These are phyloP conservation scores for Aspergillus melleus DNA, from an alignment of 2,329 filamentous ascomycete species.

Conservation along the genomic window DNA sequence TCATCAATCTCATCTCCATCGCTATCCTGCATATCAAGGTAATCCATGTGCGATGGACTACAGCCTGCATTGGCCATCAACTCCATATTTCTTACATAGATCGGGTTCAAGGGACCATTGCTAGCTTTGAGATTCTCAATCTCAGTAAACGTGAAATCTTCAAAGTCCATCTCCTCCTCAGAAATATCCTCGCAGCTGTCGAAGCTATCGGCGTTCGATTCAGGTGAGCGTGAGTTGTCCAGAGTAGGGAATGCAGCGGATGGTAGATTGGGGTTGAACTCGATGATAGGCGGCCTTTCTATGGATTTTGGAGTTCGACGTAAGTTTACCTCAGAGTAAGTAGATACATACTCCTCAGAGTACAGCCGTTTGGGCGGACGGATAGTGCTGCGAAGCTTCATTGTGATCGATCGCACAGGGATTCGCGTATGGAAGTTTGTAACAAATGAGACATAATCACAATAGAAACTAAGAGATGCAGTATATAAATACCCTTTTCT, in stretches of 20 bases:
- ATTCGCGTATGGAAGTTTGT: neutral
- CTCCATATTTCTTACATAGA: conserved; percentile 31
- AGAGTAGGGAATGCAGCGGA: conserved; percentile 46
- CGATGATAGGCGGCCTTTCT: conserved; percentile 24
- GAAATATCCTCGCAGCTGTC: neutral
- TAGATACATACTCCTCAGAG: conserved; percentile 25
- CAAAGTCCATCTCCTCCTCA: conserved; percentile 1
- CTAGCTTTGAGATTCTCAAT: conserved; percentile 27
- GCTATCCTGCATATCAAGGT: conserved; percentile 22
- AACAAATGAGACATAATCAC: neutral
- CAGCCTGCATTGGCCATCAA: conserved; percentile 14
- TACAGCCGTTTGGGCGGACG: conserved; percentile 29
- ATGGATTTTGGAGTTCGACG: conserved; percentile 20
- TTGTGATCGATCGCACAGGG: conserved; percentile 15
- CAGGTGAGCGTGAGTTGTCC: conserved; percentile 15
- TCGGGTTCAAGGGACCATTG: conserved; percentile 29
- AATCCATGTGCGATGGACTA: neutral
- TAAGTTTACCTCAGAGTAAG: conserved; percentile 13
- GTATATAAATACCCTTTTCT: neutral
- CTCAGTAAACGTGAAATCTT: conserved; percentile 13
- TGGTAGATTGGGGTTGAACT: conserved; percentile 35
- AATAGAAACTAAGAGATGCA: neutral
- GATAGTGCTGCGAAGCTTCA: conserved; percentile 36
- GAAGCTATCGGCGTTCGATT: neutral
- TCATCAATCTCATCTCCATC: conserved; percentile 10